phyloP scores from a whole-genome alignment of 495 filamentous ascomycete genomes.

The Tuber magnatum region DNA sequence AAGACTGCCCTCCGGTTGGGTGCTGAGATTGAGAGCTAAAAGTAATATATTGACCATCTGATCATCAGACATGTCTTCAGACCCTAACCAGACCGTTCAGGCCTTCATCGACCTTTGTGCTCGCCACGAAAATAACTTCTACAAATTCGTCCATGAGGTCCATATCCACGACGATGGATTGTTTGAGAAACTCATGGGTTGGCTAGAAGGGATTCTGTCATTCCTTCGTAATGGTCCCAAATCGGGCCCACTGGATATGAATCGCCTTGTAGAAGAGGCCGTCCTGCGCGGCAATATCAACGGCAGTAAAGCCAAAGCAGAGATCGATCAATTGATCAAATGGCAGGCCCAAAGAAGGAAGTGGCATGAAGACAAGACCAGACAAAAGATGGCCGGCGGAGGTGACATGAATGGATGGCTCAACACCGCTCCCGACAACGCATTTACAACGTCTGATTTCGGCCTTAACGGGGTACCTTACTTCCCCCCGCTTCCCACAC shows the following conservation, averaged over 20 bases:
- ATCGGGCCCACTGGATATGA: constrained; percentile 78
- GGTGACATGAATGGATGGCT: constrained; percentile 45
- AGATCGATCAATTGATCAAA: constrained; percentile 75
- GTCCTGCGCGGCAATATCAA: constrained; percentile 60
- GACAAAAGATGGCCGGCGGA: constrained; percentile 96
- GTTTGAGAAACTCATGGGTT: constrained; percentile 90
- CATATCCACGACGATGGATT: constrained; percentile 97
- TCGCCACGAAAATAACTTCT: constrained; percentile 91
- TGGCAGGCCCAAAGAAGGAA: constrained; percentile 94
- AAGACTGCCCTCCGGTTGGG: background rate
- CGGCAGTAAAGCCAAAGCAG: constrained; percentile 60
- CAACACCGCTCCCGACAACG: constrained; percentile 45
- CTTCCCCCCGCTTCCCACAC: background rate
- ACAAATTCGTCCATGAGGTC: constrained; percentile 97
- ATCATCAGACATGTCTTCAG: constrained; percentile 64
- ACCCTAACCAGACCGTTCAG: constrained; percentile 98
- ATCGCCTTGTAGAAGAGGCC: constrained; percentile 76
- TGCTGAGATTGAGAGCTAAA: background rate
- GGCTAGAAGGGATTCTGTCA: constrained; percentile 93
- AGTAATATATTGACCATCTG: background rate
- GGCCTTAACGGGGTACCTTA: constrained; percentile 67
- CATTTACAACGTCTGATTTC: constrained; percentile 73
- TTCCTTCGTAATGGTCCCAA: constrained; percentile 80
- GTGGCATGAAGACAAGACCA: constrained; percentile 95
- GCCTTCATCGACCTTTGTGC: constrained; percentile 95